These are phyloP conservation scores for Botrytis byssoidea DNA, from an alignment of 2,329 filamentous ascomycete genomes.

Conservation along the genomic window DNA sequence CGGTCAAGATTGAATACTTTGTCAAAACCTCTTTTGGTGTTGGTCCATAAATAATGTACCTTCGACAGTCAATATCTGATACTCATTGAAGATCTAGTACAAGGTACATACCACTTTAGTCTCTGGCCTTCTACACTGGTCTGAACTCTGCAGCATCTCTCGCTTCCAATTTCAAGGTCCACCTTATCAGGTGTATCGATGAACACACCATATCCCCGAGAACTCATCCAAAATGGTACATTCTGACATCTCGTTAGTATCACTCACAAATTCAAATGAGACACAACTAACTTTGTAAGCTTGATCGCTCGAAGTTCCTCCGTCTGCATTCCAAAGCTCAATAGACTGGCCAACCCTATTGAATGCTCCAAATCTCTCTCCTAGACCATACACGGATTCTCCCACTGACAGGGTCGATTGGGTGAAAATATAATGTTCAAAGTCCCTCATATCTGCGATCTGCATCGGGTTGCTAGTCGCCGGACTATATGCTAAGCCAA, in stretches of 20 bases:
- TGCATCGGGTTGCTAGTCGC: constrained; percentile 52
- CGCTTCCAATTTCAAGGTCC: constrained; percentile 71
- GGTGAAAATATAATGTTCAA: constrained; percentile 56
- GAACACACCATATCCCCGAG: constrained; percentile 73
- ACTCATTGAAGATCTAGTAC: too few species aligned
- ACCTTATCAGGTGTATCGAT: constrained; percentile 69
- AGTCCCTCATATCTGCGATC: constrained; percentile 52
- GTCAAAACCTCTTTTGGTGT: constrained; percentile 69
- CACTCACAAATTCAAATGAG: not conserved
- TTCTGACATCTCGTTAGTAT: constrained; percentile 44
- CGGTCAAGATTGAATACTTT: constrained; percentile 66
- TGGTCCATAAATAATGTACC: constrained; percentile 68
- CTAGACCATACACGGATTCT: constrained; percentile 71
- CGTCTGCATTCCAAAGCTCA: constrained; percentile 62
- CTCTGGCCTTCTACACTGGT: constrained; percentile 67
- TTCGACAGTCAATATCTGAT: constrained; percentile 15
- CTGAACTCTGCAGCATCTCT: constrained; percentile 69
- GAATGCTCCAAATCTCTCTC: constrained; percentile 73
- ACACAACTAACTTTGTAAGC: constrained; percentile 55
- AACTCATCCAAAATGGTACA: constrained; percentile 67
- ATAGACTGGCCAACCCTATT: constrained; percentile 73
- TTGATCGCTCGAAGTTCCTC: constrained; percentile 66
- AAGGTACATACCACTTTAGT: constrained; percentile 55
- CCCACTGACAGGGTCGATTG: constrained; percentile 55
- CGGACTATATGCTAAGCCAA: constrained; percentile 57